Evolutionary conservation across 2,329 filamentous ascomycete genomes (phyloP).

Genomic region (Alternaria viburni): DNA sequence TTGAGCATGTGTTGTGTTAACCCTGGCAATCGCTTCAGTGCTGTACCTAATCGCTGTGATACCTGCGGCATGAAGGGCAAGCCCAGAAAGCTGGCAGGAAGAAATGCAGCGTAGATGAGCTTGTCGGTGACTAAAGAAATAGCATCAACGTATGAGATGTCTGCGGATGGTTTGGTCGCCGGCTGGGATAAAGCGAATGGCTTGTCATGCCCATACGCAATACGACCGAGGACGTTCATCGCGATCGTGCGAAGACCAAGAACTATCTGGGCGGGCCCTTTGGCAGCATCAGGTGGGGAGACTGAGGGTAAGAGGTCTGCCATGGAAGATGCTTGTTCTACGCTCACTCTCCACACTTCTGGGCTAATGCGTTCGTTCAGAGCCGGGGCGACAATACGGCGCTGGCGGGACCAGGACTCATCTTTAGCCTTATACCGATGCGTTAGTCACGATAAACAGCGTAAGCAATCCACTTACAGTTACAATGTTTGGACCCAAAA

Average conservation of each 20-base stretch:
- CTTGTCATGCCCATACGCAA: slow-evolving; percentile 5
- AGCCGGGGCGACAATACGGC: slow-evolving; percentile 15
- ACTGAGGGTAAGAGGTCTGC: background rate
- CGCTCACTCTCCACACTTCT: slow-evolving; percentile 12
- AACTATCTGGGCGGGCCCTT: background rate
- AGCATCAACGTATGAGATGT: background rate
- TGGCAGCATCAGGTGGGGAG: background rate
- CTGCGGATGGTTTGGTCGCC: background rate
- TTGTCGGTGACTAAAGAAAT: background rate
- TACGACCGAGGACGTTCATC: slow-evolving; percentile 4
- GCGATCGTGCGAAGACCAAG: slow-evolving; percentile 6
- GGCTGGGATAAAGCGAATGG: background rate
- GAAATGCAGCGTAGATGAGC: slow-evolving; percentile 1
- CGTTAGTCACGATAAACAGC: background rate
- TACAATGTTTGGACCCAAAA: background rate
- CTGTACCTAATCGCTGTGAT: background rate
- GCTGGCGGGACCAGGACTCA: slow-evolving; percentile 16
- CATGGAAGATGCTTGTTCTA: slow-evolving; percentile 8
- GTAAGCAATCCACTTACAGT: background rate
- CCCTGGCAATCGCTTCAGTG: background rate
- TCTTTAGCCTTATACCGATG: background rate
- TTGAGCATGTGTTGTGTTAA: background rate
- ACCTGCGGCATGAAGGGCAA: slow-evolving; percentile 6
- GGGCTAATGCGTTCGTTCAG: slow-evolving; percentile 19
- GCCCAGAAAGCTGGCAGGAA: background rate